Conservation (phyloP, 2,329 filamentous ascomycete species). For the Phialophora chinensis region DNA sequence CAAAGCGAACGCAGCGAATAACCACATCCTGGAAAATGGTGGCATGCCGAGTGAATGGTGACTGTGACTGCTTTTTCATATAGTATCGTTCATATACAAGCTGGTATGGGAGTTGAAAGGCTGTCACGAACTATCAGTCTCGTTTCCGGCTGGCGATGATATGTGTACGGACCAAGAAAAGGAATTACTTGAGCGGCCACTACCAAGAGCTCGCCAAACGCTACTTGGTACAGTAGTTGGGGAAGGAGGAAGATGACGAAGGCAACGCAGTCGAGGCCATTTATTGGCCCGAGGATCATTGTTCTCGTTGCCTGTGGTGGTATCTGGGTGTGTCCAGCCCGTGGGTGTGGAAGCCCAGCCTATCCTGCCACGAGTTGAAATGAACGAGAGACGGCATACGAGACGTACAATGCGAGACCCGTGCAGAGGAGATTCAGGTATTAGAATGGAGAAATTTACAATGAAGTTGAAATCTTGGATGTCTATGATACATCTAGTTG, state of each 20-base stretch:
- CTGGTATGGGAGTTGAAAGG: constrained; percentile 61
- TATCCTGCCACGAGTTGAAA: neutral
- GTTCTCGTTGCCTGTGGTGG: neutral
- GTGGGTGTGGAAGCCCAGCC: neutral
- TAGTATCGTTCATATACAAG: constrained; percentile 66
- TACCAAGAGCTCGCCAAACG: constrained; percentile 63
- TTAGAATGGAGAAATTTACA: neutral
- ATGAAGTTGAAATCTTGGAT: neutral
- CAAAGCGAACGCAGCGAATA: constrained; percentile 77
- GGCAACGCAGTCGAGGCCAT: constrained; percentile 74
- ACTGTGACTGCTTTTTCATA: constrained; percentile 52
- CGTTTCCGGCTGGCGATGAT: neutral
- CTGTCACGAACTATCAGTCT: constrained; percentile 16
- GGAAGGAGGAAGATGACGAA: constrained; percentile 74
- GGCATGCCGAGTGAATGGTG: constrained; percentile 71
- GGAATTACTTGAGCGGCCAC: constrained; percentile 67
- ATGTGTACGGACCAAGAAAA: constrained; percentile 66
- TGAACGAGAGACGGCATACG: neutral
- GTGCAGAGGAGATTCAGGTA: neutral
- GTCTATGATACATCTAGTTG: neutral
- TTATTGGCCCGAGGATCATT: constrained; percentile 78
- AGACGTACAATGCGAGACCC: neutral
- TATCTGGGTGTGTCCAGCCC: neutral
- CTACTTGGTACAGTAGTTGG: constrained; percentile 72
- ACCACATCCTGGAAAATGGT: constrained; percentile 78